phyloP scores from a whole-genome alignment of 164 flowering plant species.

The Tetrastigma voinierianum region DNA sequence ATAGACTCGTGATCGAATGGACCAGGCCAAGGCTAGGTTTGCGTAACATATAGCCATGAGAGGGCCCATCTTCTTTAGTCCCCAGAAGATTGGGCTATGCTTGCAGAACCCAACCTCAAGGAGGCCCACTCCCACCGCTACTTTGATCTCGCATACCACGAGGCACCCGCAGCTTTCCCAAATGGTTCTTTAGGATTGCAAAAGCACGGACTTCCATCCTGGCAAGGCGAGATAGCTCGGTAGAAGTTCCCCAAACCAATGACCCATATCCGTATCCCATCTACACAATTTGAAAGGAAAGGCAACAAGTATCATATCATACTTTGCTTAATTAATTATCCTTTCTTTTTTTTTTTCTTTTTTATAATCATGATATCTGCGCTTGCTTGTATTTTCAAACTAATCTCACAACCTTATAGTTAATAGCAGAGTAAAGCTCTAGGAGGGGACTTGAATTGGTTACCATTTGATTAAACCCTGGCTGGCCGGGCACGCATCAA shows the following conservation, averaged over 20 bases:
- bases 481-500: no score
- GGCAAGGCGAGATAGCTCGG: slow-evolving; percentile 68
- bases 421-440: no score
- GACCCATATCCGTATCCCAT: slow-evolving; percentile 83
- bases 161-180: slow-evolving; percentile 58
- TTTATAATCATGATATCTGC: no score
- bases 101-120: slow-evolving; percentile 52
- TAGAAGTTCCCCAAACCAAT: slow-evolving; percentile 62
- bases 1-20: slow-evolving; percentile 49
- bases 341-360: no score
- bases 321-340: no score
- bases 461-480: no score
- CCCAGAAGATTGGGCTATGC: slow-evolving; percentile 49
- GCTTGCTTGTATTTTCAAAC: no score
- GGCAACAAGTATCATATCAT: no score
- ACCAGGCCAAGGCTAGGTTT: slow-evolving; percentile 38
- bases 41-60: slow-evolving; percentile 44
- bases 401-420: no score
- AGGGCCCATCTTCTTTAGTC: slow-evolving; percentile 32
- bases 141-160: slow-evolving; percentile 46
- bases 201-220: slow-evolving; percentile 73
- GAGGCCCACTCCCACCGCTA: slow-evolving; percentile 60
- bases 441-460: no score
- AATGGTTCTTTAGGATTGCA: slow-evolving; percentile 69
- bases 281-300: slow-evolving; percentile 27